Conservation (phyloP, 2,329 filamentous ascomycete species). For the Arthrobotrys sphaeroides region DNA sequence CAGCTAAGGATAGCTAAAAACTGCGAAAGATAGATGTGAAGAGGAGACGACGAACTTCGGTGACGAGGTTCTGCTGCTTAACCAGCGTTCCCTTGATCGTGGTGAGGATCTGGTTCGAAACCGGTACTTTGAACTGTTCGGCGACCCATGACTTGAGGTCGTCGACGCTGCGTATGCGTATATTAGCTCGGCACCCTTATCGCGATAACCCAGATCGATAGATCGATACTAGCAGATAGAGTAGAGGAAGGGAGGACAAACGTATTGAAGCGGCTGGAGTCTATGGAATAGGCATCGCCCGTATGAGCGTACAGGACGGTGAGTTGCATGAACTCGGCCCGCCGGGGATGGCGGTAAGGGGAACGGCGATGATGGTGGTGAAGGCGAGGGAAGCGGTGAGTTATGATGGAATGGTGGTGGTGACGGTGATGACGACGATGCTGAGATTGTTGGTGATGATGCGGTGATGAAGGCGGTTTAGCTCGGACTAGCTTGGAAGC, state of each 20-base stretch:
- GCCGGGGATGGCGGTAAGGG: too few relatives aligned
- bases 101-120: conserved; percentile 84
- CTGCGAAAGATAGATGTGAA: not conserved
- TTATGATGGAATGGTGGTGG: too few relatives aligned
- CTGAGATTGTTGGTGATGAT: not conserved
- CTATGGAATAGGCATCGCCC: conserved; percentile 57
- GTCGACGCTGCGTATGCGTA: conserved; percentile 72
- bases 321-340: conserved; percentile 55
- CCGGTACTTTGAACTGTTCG: conserved; percentile 75
- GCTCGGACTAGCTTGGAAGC: too few relatives aligned
- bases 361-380: too few relatives aligned
- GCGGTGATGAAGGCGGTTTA: too few relatives aligned
- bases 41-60: conserved; percentile 71
- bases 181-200: not conserved
- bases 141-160: conserved; percentile 84
- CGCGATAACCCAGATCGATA: too few relatives aligned
- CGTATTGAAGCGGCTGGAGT: conserved; percentile 55
- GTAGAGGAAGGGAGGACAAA: conserved; percentile 39
- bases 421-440: not conserved
- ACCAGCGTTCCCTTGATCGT: conserved; percentile 85
- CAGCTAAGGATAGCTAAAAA: not conserved
- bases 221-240: not conserved
- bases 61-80: conserved; percentile 79
- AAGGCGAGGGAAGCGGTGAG: too few relatives aligned
- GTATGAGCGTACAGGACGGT: conserved; percentile 57